Percentiles rank a stretch among this genome's conserved stretches.
These are phyloP conservation scores for Picochlorum sp. DNA, from an alignment of 139 green algal species.

Conservation along the genomic window DNA sequence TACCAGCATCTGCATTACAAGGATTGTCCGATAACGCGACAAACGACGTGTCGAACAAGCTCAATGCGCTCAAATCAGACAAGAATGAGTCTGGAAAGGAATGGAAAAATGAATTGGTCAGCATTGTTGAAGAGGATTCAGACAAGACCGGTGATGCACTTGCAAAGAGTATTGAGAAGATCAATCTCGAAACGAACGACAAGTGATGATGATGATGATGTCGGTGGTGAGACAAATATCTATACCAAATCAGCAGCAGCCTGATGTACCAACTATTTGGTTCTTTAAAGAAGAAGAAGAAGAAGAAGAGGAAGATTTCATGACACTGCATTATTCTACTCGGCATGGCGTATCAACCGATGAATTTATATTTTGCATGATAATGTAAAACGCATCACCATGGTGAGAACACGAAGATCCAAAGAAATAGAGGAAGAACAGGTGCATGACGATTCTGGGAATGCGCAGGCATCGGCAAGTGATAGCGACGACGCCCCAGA, in stretches of 20 bases:
- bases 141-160: neutral
- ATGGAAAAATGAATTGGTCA: constrained; percentile 1
- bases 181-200: neutral
- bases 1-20: constrained; percentile 9
- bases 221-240: too few relatives aligned
- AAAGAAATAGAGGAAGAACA: neutral
- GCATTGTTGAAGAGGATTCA: neutral
- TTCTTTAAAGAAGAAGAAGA: too few relatives aligned
- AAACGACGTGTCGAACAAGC: neutral
- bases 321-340: neutral
- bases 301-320: too few relatives aligned
- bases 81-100: neutral
- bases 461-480: neutral
- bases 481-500: constrained; percentile 13
- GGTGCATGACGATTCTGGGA: neutral
- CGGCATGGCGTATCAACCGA: neutral
- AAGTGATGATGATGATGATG: too few relatives aligned
- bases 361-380: too few relatives aligned
- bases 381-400: neutral
- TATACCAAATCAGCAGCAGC: too few relatives aligned
- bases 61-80: neutral
- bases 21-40: neutral
- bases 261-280: too few relatives aligned
- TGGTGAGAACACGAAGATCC: neutral
- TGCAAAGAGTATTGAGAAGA: neutral